A percentile compares a stretch with the other conserved stretches of the same genome.
phyloP scores from a whole-genome alignment of 331 rosid genomes.

The Rhamnella rubrinervis region DNA sequence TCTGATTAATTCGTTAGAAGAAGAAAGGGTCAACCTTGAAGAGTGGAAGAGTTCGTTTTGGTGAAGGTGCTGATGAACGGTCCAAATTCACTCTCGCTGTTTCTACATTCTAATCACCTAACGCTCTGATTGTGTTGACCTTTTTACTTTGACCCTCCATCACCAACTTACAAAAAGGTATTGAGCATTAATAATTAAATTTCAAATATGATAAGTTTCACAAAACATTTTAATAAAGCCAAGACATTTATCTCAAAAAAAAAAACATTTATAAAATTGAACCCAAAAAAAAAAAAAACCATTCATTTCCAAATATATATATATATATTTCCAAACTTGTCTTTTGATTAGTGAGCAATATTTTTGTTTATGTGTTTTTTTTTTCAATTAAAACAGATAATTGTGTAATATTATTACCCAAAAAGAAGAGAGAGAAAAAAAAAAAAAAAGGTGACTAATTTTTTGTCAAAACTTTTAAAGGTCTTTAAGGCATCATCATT shows the following conservation, averaged over 20 bases:
- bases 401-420: background rate
- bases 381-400: background rate
- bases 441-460: background rate
- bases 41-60: constrained; percentile 27
- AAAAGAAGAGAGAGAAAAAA: background rate
- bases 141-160: background rate
- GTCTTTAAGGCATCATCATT: background rate
- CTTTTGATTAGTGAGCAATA: background rate
- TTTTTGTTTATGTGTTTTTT: background rate
- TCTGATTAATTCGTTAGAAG: background rate
- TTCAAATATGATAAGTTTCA: no score
- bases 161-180: no score
- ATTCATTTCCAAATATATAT: no score
- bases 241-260: no score
- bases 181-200: no score
- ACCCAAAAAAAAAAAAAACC: no score
- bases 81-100: background rate
- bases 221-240: no score
- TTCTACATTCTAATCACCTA: background rate
- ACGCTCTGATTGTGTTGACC: background rate
- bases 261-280: no score
- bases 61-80: background rate
- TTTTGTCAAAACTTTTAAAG: background rate
- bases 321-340: no score
- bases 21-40: constrained; percentile 23